Conservation (phyloP, 2,329 filamentous ascomycete genomes). For the Pseudogymnoascus sp. region DNA sequence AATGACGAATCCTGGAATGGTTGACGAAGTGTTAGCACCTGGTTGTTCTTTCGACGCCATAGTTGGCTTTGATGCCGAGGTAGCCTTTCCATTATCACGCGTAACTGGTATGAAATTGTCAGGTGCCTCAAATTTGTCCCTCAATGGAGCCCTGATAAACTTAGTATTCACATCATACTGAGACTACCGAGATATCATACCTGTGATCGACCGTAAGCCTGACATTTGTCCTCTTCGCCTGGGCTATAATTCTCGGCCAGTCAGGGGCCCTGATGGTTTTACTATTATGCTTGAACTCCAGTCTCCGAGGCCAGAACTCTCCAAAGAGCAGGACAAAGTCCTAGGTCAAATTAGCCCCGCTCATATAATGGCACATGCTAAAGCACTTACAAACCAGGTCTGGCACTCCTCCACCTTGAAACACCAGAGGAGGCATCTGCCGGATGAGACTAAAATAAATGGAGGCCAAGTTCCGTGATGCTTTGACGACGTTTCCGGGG, state of each 20-base stretch:
- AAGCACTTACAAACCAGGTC: conserved; percentile 37
- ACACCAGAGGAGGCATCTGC: conserved; percentile 31
- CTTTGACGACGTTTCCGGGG: conserved; percentile 24
- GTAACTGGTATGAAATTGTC: conserved; percentile 1
- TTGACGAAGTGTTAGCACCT: neutral
- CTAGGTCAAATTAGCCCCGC: conserved; percentile 15
- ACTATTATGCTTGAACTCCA: conserved; percentile 31
- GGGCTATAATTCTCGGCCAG: conserved; percentile 22
- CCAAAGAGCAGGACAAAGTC: conserved; percentile 35
- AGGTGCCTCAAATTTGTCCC: conserved; percentile 9
- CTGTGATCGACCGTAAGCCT: conserved; percentile 17
- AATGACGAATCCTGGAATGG: neutral
- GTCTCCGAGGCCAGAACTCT: conserved; percentile 33
- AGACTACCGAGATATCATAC: conserved; percentile 13
- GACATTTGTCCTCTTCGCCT: conserved; percentile 16
- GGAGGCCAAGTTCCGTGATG: conserved; percentile 11
- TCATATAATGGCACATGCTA: neutral
- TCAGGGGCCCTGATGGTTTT: conserved; percentile 21
- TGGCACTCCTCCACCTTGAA: conserved; percentile 32
- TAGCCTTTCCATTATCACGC: neutral
- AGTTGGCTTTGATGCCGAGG: neutral
- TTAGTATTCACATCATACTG: neutral
- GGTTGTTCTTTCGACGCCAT: neutral
- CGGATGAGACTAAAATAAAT: conserved; percentile 30
- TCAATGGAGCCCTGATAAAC: neutral